Conservation (phyloP, 2,329 filamentous ascomycete genomes). For the Ascomycota sp. region DNA sequence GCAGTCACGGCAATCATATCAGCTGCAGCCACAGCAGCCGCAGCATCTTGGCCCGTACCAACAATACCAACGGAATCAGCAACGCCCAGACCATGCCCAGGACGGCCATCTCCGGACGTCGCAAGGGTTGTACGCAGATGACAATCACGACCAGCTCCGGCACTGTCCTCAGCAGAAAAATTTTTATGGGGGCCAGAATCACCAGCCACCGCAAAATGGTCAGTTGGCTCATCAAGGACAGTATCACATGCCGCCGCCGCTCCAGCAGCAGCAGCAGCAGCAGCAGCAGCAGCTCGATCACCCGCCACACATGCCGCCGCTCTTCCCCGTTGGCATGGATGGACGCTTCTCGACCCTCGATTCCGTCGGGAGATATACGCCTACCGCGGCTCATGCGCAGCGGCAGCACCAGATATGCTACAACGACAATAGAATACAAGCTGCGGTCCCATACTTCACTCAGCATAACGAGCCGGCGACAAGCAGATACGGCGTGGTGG, state of each 20-base stretch:
- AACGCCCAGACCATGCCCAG: conserved; percentile 2
- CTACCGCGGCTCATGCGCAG: conserved; percentile 5
- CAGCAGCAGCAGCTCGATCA: conserved; percentile 5
- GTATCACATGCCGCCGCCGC: conserved; percentile 7
- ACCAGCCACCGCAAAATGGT: conserved; percentile 9
- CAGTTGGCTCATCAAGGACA: conserved; percentile 5
- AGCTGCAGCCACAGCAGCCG: conserved; percentile 6
- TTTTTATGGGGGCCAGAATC: conserved; percentile 5
- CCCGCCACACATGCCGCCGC: conserved; percentile 4
- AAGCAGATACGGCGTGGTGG: neutral
- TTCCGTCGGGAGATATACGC: conserved; percentile 5
- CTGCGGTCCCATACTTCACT: neutral
- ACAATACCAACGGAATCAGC: conserved; percentile 6
- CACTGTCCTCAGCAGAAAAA: too few relatives aligned
- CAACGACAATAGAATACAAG: neutral
- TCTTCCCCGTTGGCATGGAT: conserved; percentile 1
- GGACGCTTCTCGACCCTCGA: conserved; percentile 1
- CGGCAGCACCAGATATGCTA: conserved; percentile 5
- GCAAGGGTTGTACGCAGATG: conserved; percentile 4
- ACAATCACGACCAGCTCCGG: too few relatives aligned
- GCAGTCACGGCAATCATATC: neutral
- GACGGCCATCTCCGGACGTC: neutral
- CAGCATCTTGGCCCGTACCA: too few relatives aligned
- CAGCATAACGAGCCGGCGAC: conserved; percentile 1
- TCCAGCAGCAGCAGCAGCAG: conserved; percentile 4